These are phyloP conservation scores for Pascua guehoae DNA, from an alignment of 1,284 basidiomycete species.

Conservation along the genomic window DNA sequence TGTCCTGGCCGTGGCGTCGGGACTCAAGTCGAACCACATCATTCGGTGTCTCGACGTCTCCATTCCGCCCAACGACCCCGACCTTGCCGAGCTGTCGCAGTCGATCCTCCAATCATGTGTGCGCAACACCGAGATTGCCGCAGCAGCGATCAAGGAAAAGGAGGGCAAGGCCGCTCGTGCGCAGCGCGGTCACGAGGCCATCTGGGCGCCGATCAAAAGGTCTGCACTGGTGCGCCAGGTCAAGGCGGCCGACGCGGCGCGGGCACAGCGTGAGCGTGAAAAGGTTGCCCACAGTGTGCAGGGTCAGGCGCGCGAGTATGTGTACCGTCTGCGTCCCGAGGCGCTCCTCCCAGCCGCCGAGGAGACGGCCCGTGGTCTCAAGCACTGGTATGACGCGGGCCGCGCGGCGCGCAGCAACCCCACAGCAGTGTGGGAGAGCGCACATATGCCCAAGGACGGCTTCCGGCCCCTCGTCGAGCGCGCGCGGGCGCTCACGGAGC, in stretches of 20 bases:
- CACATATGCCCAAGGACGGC: constrained; percentile 42
- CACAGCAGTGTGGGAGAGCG: constrained; percentile 41
- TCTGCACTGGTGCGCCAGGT: constrained; percentile 49
- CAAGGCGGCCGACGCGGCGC: constrained; percentile 45
- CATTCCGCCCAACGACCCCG: constrained; percentile 82
- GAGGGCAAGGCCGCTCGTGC: constrained; percentile 8
- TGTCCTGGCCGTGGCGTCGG: constrained; percentile 84
- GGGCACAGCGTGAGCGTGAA: constrained; percentile 39
- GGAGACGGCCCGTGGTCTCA: constrained; percentile 46
- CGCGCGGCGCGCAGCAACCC: constrained; percentile 7
- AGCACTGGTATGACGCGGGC: constrained; percentile 35
- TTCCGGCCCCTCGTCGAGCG: constrained; percentile 50
- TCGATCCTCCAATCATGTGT: constrained; percentile 64
- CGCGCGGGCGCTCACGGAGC: constrained; percentile 57
- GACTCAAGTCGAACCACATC: constrained; percentile 72
- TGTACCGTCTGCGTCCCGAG: constrained; percentile 54
- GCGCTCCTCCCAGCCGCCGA: constrained; percentile 58
- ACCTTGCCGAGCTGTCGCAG: constrained; percentile 62
- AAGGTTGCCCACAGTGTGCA: constrained; percentile 36
- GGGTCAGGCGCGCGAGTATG: constrained; percentile 43
- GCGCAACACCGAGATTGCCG: constrained; percentile 72
- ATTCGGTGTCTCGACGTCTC: constrained; percentile 91
- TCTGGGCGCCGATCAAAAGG: constrained; percentile 53
- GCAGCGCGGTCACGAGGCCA: constrained; percentile 34
- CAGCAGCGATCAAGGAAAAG: constrained; percentile 26